A percentile compares a stretch with the other conserved stretches of the same genome.
These are phyloP conservation scores for Amphibolis antarctica DNA, from an alignment of 106 monocot genomes.

Conservation along the genomic window DNA sequence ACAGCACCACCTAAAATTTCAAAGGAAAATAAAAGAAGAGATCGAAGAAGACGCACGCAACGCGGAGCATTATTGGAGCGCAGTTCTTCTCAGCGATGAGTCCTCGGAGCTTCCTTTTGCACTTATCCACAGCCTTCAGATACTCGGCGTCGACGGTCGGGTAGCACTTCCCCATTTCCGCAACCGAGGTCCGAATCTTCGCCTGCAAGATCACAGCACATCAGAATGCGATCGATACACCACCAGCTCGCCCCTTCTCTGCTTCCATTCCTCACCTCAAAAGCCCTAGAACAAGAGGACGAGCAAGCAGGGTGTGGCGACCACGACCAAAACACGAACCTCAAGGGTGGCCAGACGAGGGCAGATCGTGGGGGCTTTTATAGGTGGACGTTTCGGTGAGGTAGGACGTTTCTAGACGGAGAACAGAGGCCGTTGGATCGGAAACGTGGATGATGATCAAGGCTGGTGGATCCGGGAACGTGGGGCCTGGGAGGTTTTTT, in stretches of 20 bases:
- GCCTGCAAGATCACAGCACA: background rate
- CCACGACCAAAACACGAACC: background rate
- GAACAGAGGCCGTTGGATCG: too few species aligned
- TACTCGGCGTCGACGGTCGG: slow-evolving; percentile 77
- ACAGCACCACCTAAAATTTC: background rate
- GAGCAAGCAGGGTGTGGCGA: background rate
- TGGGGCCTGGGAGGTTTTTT: background rate
- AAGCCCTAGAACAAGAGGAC: background rate
- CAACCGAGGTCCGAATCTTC: background rate
- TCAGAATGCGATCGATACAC: background rate
- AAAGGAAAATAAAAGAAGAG: background rate
- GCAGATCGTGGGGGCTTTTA: background rate
- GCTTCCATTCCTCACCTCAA: background rate
- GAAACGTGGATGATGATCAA: background rate
- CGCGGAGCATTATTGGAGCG: slow-evolving; percentile 79
- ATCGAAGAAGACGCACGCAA: slow-evolving; percentile 36
- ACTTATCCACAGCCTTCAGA: slow-evolving; percentile 67
- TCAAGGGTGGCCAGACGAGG: background rate
- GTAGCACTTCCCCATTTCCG: slow-evolving; percentile 58
- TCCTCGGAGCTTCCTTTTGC: slow-evolving; percentile 69
- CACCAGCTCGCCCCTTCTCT: background rate
- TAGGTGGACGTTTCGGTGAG: background rate
- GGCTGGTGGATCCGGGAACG: background rate
- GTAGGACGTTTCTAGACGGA: background rate
- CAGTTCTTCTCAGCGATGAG: slow-evolving; percentile 94